These are phyloP conservation scores for Hirsutella minnesotensis DNA, from an alignment of 2,329 filamentous ascomycete species.

Conservation along the genomic window DNA sequence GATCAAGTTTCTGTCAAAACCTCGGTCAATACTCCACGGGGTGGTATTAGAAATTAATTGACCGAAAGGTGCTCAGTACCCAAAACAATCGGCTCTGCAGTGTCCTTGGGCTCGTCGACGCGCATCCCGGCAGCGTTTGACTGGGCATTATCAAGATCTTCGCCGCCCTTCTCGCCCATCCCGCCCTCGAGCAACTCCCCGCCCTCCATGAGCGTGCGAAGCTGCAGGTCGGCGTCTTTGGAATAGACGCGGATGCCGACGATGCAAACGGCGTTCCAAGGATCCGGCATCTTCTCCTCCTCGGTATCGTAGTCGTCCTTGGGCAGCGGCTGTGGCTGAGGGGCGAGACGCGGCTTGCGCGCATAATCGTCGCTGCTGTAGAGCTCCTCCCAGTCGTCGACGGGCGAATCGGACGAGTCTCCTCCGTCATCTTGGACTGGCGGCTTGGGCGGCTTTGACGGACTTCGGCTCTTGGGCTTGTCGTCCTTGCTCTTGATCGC, in stretches of 20 bases:
- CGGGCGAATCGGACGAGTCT: conserved; percentile 47
- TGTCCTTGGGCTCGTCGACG: conserved; percentile 10
- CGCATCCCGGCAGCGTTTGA: conserved; percentile 37
- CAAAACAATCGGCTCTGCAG: conserved; percentile 4
- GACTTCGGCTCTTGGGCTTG: conserved; percentile 1
- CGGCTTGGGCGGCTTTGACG: conserved; percentile 8
- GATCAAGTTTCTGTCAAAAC: too few species aligned
- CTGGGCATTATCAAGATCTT: conserved; percentile 45
- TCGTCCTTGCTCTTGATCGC: conserved; percentile 6
- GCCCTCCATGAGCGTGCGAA: conserved; percentile 45
- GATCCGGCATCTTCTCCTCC: conserved; percentile 43
- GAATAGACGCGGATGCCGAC: conserved; percentile 51
- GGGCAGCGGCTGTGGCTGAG: conserved; percentile 19
- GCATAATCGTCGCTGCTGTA: conserved; percentile 48
- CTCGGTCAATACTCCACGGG: too few species aligned
- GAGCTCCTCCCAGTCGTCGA: conserved; percentile 46
- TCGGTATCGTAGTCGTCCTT: conserved; percentile 36
- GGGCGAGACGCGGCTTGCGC: conserved; percentile 32
- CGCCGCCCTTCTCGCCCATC: conserved; percentile 44
- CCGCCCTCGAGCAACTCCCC: conserved; percentile 40
- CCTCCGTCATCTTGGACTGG: conserved; percentile 31
- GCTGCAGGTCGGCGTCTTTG: conserved; percentile 40
- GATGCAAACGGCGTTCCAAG: conserved; percentile 53
- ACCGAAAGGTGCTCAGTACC: conserved; percentile 6
- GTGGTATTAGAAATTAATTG: too few species aligned